These are phyloP conservation scores for Akanthomyces muscarius DNA, from an alignment of 2,329 filamentous ascomycete species.

Conservation along the genomic window DNA sequence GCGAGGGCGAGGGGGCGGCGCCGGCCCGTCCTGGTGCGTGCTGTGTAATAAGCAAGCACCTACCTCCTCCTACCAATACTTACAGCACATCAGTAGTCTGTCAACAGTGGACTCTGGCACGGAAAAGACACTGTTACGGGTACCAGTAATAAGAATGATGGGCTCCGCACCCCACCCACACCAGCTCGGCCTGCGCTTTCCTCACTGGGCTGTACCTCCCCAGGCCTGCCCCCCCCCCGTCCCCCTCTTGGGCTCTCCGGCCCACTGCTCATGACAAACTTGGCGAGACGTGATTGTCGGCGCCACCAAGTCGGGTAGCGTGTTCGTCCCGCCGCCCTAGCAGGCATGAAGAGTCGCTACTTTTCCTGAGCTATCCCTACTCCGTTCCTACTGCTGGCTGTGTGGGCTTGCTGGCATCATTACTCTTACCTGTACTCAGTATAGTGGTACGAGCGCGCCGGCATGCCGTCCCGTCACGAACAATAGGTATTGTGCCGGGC, in stretches of 20 bases:
- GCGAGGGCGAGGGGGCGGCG: constrained; percentile 13
- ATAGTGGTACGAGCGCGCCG: neutral
- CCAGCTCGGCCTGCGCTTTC: constrained; percentile 2
- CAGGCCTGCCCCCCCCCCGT: neutral
- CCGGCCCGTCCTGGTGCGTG: constrained; percentile 8
- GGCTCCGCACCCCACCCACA: constrained; percentile 14
- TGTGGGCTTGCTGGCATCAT: neutral
- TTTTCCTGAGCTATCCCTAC: neutral
- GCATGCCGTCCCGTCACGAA: neutral
- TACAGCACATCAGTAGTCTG: neutral
- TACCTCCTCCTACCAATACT: too few relatives aligned
- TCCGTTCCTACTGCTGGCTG: neutral
- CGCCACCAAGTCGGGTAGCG: constrained; percentile 11
- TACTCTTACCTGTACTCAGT: neutral
- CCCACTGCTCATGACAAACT: constrained; percentile 11
- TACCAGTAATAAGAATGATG: constrained; percentile 10
- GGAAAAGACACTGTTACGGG: constrained; percentile 4
- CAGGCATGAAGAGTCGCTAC: neutral
- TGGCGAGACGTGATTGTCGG: constrained; percentile 10
- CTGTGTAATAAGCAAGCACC: constrained; percentile 5
- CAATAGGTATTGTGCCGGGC: neutral
- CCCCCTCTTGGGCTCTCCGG: neutral
- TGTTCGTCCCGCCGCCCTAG: constrained; percentile 2
- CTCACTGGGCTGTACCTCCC: neutral
- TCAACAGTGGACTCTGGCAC: neutral